phyloP scores from a whole-genome alignment of 768 basidiomycete genomes.

The Lactarius sp. region DNA sequence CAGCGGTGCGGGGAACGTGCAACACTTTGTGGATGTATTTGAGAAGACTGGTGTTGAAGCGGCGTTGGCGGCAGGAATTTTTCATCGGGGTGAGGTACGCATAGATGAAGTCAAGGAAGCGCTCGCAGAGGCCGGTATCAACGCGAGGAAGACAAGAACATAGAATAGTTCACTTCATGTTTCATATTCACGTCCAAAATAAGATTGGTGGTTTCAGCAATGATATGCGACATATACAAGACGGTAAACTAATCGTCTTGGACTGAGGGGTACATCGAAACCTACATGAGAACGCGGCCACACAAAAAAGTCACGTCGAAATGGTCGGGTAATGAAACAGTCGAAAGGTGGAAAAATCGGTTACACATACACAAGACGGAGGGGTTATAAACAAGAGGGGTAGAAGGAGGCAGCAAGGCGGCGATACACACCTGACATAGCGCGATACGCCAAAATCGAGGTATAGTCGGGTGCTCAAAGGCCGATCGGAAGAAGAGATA shows the following conservation, averaged over 20 bases:
- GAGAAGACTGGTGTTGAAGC: slow-evolving; percentile 76
- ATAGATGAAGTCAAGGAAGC: slow-evolving; percentile 76
- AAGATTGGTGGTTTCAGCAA: slow-evolving; percentile 19
- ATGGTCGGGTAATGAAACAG: slow-evolving; percentile 12
- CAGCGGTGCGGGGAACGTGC: slow-evolving; percentile 80
- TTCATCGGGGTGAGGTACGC: slow-evolving; percentile 84
- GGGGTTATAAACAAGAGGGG: not conserved
- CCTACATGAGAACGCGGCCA: slow-evolving; percentile 20
- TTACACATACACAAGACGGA: slow-evolving; percentile 14
- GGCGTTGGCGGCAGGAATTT: slow-evolving; percentile 94
- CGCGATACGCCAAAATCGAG: slow-evolving; percentile 4
- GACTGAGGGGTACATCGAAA: slow-evolving; percentile 21
- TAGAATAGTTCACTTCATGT: slow-evolving; percentile 1
- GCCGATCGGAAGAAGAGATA: not conserved
- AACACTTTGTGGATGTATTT: slow-evolving; percentile 90
- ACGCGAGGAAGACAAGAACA: slow-evolving; percentile 36
- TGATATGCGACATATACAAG: slow-evolving; percentile 15
- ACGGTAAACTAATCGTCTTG: slow-evolving; percentile 14
- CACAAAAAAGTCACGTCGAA: slow-evolving; percentile 10
- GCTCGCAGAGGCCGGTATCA: slow-evolving; percentile 45
- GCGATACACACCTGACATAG: slow-evolving; percentile 3
- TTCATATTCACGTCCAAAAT: slow-evolving; percentile 2
- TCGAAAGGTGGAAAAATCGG: slow-evolving; percentile 5
- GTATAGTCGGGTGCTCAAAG: slow-evolving; percentile 7
- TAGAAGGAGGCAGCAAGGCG: not conserved